These are phyloP conservation scores for Pichia sp. DNA, from an alignment of 1,139 yeast species.

Conservation along the genomic window DNA sequence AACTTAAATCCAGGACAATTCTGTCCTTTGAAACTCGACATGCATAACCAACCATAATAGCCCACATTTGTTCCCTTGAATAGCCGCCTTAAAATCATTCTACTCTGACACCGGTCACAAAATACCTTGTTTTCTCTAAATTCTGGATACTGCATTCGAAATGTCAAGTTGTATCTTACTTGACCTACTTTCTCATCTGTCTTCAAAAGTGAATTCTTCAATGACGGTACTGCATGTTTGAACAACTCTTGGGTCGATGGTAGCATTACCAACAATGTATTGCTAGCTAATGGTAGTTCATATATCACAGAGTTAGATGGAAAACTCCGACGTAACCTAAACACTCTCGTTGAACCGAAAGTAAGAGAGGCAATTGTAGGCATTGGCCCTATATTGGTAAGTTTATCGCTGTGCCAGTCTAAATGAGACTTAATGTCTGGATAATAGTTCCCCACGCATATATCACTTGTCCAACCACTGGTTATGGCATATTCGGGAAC, in stretches of 20 bases:
- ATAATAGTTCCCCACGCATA: conserved; percentile 53
- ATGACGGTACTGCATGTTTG: conserved; percentile 50
- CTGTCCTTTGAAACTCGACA: conserved; percentile 30
- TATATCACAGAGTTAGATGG: conserved; percentile 28
- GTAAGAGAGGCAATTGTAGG: conserved; percentile 59
- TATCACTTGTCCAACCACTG: conserved; percentile 42
- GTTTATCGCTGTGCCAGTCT: conserved; percentile 69
- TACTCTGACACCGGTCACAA: conserved; percentile 40
- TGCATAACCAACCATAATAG: conserved; percentile 48
- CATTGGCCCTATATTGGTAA: conserved; percentile 65
- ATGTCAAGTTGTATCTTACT: conserved; percentile 55
- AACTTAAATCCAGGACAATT: conserved; percentile 43
- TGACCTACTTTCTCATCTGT: conserved; percentile 42
- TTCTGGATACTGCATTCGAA: conserved; percentile 41
- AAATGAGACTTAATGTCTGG: conserved; percentile 41
- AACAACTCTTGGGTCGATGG: conserved; percentile 71
- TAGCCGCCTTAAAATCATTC: conserved; percentile 43
- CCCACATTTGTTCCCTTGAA: conserved; percentile 41
- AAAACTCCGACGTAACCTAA: conserved; percentile 41
- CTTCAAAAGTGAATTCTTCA: conserved; percentile 24
- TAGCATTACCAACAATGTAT: conserved; percentile 60
- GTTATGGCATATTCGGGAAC: conserved; percentile 20
- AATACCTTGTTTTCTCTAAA: conserved; percentile 35
- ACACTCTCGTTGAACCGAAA: conserved; percentile 61
- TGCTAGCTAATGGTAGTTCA: conserved; percentile 57